These are phyloP conservation scores for Colletotrichum higginsianum DNA, from an alignment of 2,329 filamentous ascomycete species.

Conservation along the genomic window DNA sequence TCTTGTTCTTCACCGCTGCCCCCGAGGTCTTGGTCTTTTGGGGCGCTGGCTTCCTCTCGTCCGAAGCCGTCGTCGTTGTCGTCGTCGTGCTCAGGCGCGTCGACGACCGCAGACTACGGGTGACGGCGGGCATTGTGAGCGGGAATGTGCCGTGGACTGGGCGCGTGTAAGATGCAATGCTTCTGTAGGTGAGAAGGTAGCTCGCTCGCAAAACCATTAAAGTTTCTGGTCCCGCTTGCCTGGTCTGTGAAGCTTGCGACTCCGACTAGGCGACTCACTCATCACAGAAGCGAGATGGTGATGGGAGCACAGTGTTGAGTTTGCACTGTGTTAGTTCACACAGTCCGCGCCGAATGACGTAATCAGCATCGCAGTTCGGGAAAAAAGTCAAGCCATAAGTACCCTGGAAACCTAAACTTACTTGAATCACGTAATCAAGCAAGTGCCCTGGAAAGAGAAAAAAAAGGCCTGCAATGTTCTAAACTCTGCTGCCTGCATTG, in stretches of 20 bases:
- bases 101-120: conserved; percentile 37
- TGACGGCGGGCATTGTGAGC: conserved; percentile 25
- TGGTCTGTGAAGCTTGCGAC: background rate
- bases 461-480: no score
- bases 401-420: no score
- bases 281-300: conserved; percentile 14
- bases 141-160: no score
- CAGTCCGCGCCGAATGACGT: background rate
- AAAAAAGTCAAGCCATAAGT: no score
- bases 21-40: conserved; percentile 5
- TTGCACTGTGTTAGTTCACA: background rate
- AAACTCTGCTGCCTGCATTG: no score
- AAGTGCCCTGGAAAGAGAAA: no score
- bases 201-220: no score
- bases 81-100: conserved; percentile 14
- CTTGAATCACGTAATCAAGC: no score
- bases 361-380: background rate
- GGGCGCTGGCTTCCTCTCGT: background rate
- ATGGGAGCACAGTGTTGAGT: conserved; percentile 29
- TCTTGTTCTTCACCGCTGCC: background rate
- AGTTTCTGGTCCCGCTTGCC: background rate
- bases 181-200: background rate
- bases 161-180: rapidly evolving
- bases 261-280: background rate
- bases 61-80: background rate